Evolutionary conservation across 1,139 yeast species (phyloP).

Genomic region (Geotrichum carabidarum): DNA sequence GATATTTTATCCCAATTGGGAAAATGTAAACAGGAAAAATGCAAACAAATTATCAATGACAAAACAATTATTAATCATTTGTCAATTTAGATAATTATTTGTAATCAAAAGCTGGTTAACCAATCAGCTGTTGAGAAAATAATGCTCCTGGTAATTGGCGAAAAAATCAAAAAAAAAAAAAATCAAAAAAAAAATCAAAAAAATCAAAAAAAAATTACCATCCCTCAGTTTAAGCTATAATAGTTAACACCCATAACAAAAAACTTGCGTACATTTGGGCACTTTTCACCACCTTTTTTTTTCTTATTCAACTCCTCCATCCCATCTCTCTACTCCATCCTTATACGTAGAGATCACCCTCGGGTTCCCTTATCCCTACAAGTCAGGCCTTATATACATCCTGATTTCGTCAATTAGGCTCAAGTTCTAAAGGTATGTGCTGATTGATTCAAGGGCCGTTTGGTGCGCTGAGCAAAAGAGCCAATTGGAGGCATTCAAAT

Average conservation of each 20-base stretch:
- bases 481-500: neutral
- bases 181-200: too few species aligned
- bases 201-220: too few species aligned
- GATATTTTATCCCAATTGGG: too few species aligned
- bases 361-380: neutral
- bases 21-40: too few species aligned
- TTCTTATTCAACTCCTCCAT: neutral
- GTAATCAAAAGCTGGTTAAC: too few species aligned
- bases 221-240: too few species aligned
- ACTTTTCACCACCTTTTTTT: neutral
- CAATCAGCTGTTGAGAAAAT: too few species aligned
- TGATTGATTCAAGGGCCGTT: neutral
- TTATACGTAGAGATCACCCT: neutral
- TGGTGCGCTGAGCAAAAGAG: neutral
- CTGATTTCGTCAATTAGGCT: neutral
- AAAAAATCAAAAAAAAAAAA: too few species aligned
- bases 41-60: too few species aligned
- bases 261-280: slow-evolving; percentile 2
- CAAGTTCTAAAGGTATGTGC: neutral
- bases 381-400: neutral
- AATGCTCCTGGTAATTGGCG: too few species aligned
- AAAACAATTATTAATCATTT: too few species aligned
- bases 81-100: too few species aligned
- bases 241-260: neutral
- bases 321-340: neutral